Conservation (phyloP, 139 green algal genomes). For the Chlorokybus atmophyticus region DNA sequence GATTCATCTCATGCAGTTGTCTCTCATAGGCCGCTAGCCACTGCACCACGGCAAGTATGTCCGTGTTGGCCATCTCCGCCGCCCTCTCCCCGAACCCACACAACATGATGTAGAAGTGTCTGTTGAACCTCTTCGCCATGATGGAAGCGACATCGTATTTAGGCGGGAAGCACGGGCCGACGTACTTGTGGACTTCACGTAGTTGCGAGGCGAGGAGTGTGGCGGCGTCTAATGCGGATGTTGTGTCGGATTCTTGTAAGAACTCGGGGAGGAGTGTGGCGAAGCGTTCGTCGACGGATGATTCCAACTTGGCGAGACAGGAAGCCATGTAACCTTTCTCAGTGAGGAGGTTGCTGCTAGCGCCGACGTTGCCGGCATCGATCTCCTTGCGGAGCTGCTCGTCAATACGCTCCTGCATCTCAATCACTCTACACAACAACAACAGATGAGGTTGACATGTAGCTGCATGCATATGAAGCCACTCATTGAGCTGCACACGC, state of each 20-base stretch:
- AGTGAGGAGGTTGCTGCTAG: not conserved
- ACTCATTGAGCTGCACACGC: no score
- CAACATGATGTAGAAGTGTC: conserved; percentile 53
- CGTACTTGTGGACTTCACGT: conserved; percentile 44
- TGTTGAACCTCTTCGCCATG: conserved; percentile 43
- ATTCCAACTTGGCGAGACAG: not conserved
- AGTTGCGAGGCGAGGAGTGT: no score
- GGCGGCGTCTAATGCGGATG: no score
- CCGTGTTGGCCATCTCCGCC: conserved; percentile 47
- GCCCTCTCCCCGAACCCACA: conserved; percentile 57
- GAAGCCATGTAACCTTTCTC: not conserved
- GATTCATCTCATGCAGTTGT: conserved; percentile 49
- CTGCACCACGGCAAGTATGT: conserved; percentile 41
- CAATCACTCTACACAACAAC: not conserved
- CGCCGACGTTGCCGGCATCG: no score
- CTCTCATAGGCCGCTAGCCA: conserved; percentile 51
- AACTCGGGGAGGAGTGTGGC: not conserved
- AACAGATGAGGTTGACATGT: no score
- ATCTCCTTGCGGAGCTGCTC: not conserved
- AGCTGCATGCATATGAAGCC: no score
- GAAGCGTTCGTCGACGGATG: not conserved
- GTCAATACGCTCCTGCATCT: not conserved
- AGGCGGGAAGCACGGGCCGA: conserved; percentile 61
- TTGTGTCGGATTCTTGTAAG: no score
- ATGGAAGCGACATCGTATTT: conserved; percentile 60